Conservation (phyloP, 371 early-diverging fungal species). For the Rhizopus stolonifer region DNA sequence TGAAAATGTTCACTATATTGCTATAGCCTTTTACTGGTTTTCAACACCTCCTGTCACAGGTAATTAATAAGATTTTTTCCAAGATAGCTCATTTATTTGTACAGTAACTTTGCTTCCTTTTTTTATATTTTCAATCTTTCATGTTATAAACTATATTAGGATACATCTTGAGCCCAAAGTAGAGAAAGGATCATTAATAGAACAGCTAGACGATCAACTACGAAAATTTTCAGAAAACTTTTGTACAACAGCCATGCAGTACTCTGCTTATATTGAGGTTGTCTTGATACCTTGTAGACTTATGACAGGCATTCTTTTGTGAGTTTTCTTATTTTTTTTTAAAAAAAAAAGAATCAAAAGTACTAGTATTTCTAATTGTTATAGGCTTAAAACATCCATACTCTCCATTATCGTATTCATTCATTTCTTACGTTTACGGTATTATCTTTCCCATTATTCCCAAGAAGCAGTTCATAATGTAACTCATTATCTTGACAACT, state of each 20-base stretch:
- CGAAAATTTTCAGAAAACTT: slow-evolving; percentile 61
- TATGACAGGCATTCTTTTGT: slow-evolving; percentile 61
- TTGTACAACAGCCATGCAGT: slow-evolving; percentile 65
- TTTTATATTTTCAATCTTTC: slow-evolving; percentile 80
- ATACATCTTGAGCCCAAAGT: slow-evolving; percentile 57
- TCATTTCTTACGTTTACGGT: slow-evolving; percentile 85
- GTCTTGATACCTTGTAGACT: slow-evolving; percentile 69
- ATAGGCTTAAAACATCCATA: slow-evolving; percentile 69
- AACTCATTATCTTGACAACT: slow-evolving; percentile 47
- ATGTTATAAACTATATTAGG: slow-evolving; percentile 69
- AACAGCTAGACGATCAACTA: slow-evolving; percentile 35
- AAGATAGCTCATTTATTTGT: slow-evolving; percentile 17
- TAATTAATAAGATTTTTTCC: slow-evolving; percentile 31
- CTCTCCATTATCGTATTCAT: slow-evolving; percentile 74
- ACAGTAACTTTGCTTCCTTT: slow-evolving; percentile 81
- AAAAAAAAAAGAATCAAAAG: no score
- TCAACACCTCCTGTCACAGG: slow-evolving; percentile 70
- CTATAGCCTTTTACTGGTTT: slow-evolving; percentile 81
- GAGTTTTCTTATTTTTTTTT: no score
- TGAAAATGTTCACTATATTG: slow-evolving; percentile 85
- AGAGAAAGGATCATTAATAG: no score
- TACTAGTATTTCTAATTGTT: not conserved
- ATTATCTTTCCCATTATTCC: slow-evolving; percentile 65
- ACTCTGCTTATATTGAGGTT: slow-evolving; percentile 78
- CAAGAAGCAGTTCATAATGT: slow-evolving; percentile 55